Conservation (phyloP, 2,329 filamentous ascomycete species). For the Magnaporthales sp. region DNA sequence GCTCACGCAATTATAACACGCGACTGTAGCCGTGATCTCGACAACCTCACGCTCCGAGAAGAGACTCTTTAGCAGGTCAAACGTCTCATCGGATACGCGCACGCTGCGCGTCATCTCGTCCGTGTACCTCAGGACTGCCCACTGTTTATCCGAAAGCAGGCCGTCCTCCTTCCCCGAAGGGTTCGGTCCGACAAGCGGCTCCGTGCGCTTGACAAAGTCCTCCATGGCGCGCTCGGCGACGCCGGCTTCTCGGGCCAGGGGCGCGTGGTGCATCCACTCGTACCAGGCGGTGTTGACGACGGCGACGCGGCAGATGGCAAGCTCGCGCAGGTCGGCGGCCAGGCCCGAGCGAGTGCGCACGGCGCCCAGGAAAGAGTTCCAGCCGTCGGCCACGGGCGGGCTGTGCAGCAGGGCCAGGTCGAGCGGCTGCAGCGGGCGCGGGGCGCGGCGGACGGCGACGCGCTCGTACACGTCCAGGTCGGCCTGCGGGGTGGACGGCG, state of each 20-base stretch:
- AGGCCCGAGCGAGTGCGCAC: constrained; percentile 46
- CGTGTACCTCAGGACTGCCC: constrained; percentile 62
- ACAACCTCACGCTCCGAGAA: constrained; percentile 68
- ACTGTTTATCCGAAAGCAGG: constrained; percentile 48
- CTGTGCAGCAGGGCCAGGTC: constrained; percentile 70
- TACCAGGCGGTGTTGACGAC: constrained; percentile 76
- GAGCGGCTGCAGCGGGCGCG: constrained; percentile 64
- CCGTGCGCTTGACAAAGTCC: constrained; percentile 21
- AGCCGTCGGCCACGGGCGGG: constrained; percentile 66
- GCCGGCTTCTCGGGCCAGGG: constrained; percentile 51
- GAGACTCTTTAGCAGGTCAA: constrained; percentile 48
- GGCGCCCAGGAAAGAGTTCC: constrained; percentile 61
- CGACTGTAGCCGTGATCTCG: constrained; percentile 68
- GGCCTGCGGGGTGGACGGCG: constrained; percentile 30
- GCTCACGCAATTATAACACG: constrained; percentile 78
- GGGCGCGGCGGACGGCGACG: constrained; percentile 55
- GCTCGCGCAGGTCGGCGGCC: constrained; percentile 54
- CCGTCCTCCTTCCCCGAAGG: constrained; percentile 19
- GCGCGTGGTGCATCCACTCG: constrained; percentile 75
- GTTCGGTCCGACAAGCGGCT: constrained; percentile 19
- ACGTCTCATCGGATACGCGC: constrained; percentile 59
- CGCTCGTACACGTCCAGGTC: constrained; percentile 52
- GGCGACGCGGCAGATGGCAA: constrained; percentile 74
- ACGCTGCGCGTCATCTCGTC: constrained; percentile 79
- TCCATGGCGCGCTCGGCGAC: constrained; percentile 43